Conservation (phyloP, 2,329 filamentous ascomycete genomes). For the Zymoseptoria crescenta region DNA sequence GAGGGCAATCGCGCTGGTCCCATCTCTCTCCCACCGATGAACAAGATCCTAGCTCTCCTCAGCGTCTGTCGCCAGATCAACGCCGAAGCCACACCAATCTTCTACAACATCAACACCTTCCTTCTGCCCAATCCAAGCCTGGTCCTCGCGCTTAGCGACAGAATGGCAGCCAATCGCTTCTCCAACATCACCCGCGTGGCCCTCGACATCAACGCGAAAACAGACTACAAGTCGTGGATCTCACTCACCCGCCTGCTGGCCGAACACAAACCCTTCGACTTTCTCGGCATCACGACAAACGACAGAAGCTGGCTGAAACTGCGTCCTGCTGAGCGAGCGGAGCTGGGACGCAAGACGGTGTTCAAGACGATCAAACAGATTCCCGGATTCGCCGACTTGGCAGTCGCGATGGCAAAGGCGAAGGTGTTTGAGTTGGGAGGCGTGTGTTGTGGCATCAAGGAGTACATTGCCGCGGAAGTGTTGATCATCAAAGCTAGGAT, state of each 20-base stretch:
- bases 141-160: background rate
- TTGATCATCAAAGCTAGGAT: background rate
- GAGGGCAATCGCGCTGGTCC: background rate
- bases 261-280: background rate
- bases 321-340: background rate
- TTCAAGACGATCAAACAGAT: slow-evolving; percentile 1
- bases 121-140: background rate
- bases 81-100: slow-evolving; percentile 2
- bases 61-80: slow-evolving; percentile 2
- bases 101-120: slow-evolving; percentile 2
- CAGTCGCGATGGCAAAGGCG: background rate
- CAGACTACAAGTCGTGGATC: background rate
- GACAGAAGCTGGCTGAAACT: background rate
- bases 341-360: background rate
- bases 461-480: background rate
- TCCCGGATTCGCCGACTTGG: slow-evolving; percentile 1
- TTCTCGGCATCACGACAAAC: background rate
- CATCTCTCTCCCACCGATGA: background rate
- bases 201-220: background rate
- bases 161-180: background rate
- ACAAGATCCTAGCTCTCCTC: background rate
- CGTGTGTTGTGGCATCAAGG: background rate
- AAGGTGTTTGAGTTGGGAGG: background rate
- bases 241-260: background rate
- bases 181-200: background rate